phyloP scores from a whole-genome alignment of 495 filamentous ascomycete genomes.

The Penicillium steckii region DNA sequence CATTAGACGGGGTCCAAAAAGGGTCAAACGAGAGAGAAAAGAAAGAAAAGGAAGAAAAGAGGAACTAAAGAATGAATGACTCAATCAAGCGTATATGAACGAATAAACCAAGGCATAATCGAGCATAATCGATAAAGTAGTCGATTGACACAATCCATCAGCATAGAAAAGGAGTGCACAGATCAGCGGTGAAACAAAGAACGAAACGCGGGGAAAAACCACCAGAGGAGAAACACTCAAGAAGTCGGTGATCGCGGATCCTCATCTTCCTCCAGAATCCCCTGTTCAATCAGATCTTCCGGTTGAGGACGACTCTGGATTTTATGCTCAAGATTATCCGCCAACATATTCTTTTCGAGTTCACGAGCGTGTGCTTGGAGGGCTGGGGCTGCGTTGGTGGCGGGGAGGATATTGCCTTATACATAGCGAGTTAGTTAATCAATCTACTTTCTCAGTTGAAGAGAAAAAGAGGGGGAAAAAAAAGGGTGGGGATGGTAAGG shows the following conservation, averaged over 20 bases:
- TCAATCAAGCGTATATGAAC: too few species aligned
- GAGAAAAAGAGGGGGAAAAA: constrained; percentile 6
- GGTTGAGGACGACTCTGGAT: constrained; percentile 71
- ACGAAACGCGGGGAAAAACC: background rate
- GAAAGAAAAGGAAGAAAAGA: background rate
- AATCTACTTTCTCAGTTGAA: too few species aligned
- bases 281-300: constrained; percentile 72
- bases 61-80: too few species aligned
- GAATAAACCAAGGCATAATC: too few species aligned
- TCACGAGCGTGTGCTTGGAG: constrained; percentile 76
- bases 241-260: constrained; percentile 32
- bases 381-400: constrained; percentile 63
- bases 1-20: too few species aligned
- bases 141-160: background rate
- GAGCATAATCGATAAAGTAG: too few species aligned
- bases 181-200: background rate
- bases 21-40: too few species aligned
- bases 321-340: constrained; percentile 79
- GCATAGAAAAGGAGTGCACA: background rate
- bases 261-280: constrained; percentile 67
- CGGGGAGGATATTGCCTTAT: constrained; percentile 77
- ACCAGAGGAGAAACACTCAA: background rate
- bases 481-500: too few species aligned
- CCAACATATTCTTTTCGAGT: constrained; percentile 81
- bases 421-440: constrained; percentile 4